phyloP scores from a whole-genome alignment of 2,329 filamentous ascomycete genomes.

The Sporothrix dimorphospora region DNA sequence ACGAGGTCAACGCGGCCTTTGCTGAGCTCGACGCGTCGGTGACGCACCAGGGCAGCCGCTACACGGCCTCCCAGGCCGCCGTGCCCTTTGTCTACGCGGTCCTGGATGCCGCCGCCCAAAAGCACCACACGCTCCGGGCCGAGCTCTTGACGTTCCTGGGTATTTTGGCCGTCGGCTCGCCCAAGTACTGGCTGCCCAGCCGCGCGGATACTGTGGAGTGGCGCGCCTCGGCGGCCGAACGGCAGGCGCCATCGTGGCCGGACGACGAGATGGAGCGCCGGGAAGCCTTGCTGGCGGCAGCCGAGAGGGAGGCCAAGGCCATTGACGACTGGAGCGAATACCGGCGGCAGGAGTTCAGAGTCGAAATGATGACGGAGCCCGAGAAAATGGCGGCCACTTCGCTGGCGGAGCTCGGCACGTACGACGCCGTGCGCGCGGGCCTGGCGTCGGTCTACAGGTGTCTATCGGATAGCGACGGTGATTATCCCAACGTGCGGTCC shows the following conservation, averaged over 20 bases:
- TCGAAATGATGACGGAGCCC: not conserved
- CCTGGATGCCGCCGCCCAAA: not conserved
- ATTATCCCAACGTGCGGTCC: not conserved
- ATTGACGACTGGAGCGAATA: not conserved
- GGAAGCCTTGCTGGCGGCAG: not conserved
- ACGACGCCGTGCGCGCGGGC: not conserved
- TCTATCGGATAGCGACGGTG: not conserved
- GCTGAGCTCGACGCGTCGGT: not conserved
- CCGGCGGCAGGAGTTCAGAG: not conserved
- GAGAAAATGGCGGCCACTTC: not conserved
- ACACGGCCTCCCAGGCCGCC: not conserved
- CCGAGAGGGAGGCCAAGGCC: not conserved
- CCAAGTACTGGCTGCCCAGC: not conserved
- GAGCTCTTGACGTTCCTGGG: not conserved
- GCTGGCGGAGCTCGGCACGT: not conserved
- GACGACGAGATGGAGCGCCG: not conserved
- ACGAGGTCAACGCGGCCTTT: not conserved
- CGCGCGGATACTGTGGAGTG: not conserved
- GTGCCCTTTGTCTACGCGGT: not conserved
- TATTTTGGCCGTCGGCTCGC: not conserved
- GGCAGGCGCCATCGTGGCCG: not conserved
- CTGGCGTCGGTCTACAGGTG: not conserved
- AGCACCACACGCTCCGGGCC: not conserved
- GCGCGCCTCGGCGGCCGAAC: not conserved
- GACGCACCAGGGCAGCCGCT: constrained; percentile 11